These are phyloP conservation scores for Colletotrichum somersetense DNA, from an alignment of 2,329 filamentous ascomycete genomes.

Conservation along the genomic window DNA sequence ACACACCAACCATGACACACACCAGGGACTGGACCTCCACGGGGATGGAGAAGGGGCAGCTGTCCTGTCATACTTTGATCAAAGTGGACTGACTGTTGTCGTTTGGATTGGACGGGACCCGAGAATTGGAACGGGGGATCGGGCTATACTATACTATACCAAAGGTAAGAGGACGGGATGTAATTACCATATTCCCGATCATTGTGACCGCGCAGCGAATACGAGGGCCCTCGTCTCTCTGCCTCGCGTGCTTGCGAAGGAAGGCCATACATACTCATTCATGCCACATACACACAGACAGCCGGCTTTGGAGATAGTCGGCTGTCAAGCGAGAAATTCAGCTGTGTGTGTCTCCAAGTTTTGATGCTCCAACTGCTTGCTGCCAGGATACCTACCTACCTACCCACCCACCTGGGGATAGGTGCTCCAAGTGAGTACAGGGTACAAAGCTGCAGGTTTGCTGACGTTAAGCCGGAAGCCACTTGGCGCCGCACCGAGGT, in stretches of 20 bases:
- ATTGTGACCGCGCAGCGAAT: not conserved
- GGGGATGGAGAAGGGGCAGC: slow-evolving; percentile 18
- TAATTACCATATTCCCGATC: no score
- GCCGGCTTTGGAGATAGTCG: slow-evolving; percentile 7
- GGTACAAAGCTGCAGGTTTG: slow-evolving; percentile 18
- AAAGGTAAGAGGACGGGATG: no score
- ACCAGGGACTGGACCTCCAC: slow-evolving; percentile 6
- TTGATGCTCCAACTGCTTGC: not conserved
- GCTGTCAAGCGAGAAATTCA: not conserved
- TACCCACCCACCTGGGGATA: no score
- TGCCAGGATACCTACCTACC: not conserved
- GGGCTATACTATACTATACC: no score
- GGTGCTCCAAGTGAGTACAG: not conserved
- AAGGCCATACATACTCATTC: no score
- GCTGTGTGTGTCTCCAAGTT: not conserved
- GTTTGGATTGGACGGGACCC: slow-evolving; percentile 13
- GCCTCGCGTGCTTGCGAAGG: no score
- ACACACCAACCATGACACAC: not conserved
- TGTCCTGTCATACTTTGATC: slow-evolving; percentile 26
- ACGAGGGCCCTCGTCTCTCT: not conserved
- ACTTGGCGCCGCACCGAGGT: slow-evolving; percentile 15
- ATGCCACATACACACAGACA: no score
- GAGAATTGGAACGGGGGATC: not conserved
- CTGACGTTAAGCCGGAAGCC: slow-evolving; percentile 34
- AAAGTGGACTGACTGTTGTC: slow-evolving; percentile 7